Base-by-base conservation (phyloP, 139 green algal species). In the Chlorokybus atmophyticus region DNA sequence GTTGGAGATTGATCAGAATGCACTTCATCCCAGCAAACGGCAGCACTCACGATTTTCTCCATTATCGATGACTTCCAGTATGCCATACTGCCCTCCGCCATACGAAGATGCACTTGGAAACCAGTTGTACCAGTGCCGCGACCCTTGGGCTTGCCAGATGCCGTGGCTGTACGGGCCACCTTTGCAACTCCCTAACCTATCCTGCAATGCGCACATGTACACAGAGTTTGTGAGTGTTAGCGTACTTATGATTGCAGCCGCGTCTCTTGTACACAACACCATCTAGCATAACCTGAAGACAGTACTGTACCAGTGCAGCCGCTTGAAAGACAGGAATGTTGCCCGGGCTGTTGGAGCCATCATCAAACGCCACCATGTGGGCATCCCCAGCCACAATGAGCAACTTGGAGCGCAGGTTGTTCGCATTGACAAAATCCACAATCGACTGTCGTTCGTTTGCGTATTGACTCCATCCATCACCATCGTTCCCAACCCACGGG, bases 361-460 rank as follows among this genome's bases (percentile, higher is more conserved):
- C 35, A 44, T 44, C 35, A 44, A 44, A 44, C 35, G 35, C 35
- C 35, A 44, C 10, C 35, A 44, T 44, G 35, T 44, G 35, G 35
- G 35, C 35, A 44, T 44, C 35, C 10, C 35, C 35, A 10, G 35
- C 35, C 35, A 44, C 35, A 14, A 44, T 44, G 10, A 44, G 10
- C 35, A 44, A 21, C 10, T 14, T 10, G 35, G 10, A 10, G 10
- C 35, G 35, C 35, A 44, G 35, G 14, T 10, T 14, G 14, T 44
- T 10, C 35, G 35, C 35, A 21, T 10, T 44, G 35, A 44, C 14
- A 14, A 44, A 10, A 14, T 44, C 35, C 10, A 14, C 35, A 14
- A 44, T 10, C 35, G 10, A 44, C 35, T 44, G 10, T 44, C 14
- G 35, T 14, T 44, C 35, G 10, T 10, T 44, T 10, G 35, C 35